Evolutionary conservation across 345 rosid genomes (phyloP), one percentile per base, ranked within the genome.

Genomic region (Clausena lansium): DNA sequence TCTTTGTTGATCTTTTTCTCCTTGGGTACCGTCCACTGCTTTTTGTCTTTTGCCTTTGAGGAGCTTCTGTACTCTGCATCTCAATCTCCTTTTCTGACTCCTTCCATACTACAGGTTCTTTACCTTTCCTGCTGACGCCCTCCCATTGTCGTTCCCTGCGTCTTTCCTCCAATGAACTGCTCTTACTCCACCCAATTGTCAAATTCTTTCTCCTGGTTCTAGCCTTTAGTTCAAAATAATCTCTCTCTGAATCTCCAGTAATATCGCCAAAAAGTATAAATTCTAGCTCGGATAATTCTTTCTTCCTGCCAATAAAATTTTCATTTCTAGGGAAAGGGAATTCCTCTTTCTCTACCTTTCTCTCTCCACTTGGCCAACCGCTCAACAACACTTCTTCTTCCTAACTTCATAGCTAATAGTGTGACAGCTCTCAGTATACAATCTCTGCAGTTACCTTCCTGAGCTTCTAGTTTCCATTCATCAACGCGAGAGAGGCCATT

Each of bases 21-120:
- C 87, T 89, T 11, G 85, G 76, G 76, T 75, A 83, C 54, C 87
- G 81, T 14, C 84, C 91, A 70, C 84, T 36, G 38, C 82, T 80
- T 77, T 84, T 89, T 32, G 76, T 73, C 79, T 81, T 90, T 30
- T 54, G 81, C 79, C 80, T 76, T n/a, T 54, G 83, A 32, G 89
- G 79, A 57, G 86, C 36, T n/a, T 85, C 91, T 5, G 76, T 75
- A 72, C 87, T 83, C 71, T 83, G 92, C 97, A 96, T 96, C 84
- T 96, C 99, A 4, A 96, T 96, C 83, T 96, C 99, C 82, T 89
- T 94, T 54, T 94, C 99, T 0, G 95, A 92, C 85, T 94, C 99
- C 83, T 89, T 96, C 99, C 99, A 96, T 73, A 89, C 87, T 20
- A 94, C 90, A 13, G 94, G 95, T 80, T 91, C 98, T 82, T 96